phyloP scores from a whole-genome alignment of 2,329 filamentous ascomycete genomes.

The Arthroderma sp. region DNA sequence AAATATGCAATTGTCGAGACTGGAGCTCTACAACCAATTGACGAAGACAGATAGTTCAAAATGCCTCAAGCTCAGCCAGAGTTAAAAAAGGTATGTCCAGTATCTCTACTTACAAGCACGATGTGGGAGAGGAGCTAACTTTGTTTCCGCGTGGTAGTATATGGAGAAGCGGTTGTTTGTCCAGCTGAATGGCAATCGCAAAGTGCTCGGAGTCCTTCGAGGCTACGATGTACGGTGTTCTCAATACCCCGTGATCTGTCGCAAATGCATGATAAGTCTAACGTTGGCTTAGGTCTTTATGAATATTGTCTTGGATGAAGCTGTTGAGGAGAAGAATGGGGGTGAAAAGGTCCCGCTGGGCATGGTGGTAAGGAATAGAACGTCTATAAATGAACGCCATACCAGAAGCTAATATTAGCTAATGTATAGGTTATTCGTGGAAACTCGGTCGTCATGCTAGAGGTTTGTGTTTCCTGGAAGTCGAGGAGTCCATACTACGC shows the following conservation, averaged over 20 bases:
- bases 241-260: not conserved
- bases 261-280: not conserved
- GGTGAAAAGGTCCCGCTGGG: conserved; percentile 83
- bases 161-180: conserved; percentile 98
- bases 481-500: not conserved
- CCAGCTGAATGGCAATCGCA: conserved; percentile 93
- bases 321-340: conserved; percentile 83
- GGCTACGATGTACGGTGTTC: conserved; percentile 73
- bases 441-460: conserved; percentile 97
- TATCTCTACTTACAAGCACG: conserved; percentile 5
- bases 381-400: not conserved
- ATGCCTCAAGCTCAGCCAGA: conserved; percentile 99
- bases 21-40: not conserved
- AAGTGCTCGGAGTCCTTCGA: conserved; percentile 85
- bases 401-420: not conserved
- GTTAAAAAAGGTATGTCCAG: conserved; percentile 72
- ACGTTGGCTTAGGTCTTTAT: conserved; percentile 63
- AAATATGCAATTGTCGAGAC: not conserved
- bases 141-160: conserved; percentile 50
- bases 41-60: conserved; percentile 29
- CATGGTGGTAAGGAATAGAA: conserved; percentile 57
- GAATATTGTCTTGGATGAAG: conserved; percentile 95
- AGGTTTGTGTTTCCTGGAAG: conserved; percentile 38
- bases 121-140: not conserved
- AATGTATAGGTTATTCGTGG: conserved; percentile 72